These are phyloP conservation scores for Grigorovia jiainica DNA, from an alignment of 805 yeast species.

Conservation along the genomic window DNA sequence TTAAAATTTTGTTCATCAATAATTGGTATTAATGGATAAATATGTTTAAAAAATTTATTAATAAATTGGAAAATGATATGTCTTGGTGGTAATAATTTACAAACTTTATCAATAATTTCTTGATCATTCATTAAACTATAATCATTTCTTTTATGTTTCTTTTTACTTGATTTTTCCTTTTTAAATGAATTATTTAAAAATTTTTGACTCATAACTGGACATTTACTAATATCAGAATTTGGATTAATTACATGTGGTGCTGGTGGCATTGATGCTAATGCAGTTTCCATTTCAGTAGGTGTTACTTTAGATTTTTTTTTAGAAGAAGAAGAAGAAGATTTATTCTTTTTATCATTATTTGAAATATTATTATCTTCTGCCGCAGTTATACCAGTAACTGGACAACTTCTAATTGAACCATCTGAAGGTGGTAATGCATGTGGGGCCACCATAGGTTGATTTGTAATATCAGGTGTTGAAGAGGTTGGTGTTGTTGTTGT, in stretches of 20 bases:
- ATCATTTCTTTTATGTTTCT: constrained; percentile 1
- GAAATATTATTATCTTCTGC: neutral
- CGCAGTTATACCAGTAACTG: constrained; percentile 14
- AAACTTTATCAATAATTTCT: constrained; percentile 21
- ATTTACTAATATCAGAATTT: neutral
- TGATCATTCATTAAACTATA: constrained; percentile 9
- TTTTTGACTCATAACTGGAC: neutral
- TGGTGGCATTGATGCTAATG: neutral
- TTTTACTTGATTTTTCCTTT: neutral
- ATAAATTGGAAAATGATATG: constrained; percentile 46
- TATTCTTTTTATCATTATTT: neutral
- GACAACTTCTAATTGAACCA: constrained; percentile 15
- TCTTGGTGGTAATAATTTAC: constrained; percentile 43
- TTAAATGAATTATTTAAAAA: neutral
- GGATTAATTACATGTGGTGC: neutral
- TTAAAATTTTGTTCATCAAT: constrained; percentile 44
- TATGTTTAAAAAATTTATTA: constrained; percentile 46
- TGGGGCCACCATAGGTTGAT: constrained; percentile 2
- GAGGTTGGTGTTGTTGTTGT: neutral
- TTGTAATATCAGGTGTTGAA: neutral
- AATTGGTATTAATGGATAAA: constrained; percentile 60
- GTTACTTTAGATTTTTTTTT: neutral
- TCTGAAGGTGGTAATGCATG: constrained; percentile 6
- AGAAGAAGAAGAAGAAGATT: too few relatives aligned
- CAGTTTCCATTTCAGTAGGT: neutral